A percentile compares a stretch with the other conserved stretches of the same genome.
Evolutionary conservation across 306 rosid genomes (phyloP).

Genomic region (Arachis stenosperma): DNA sequence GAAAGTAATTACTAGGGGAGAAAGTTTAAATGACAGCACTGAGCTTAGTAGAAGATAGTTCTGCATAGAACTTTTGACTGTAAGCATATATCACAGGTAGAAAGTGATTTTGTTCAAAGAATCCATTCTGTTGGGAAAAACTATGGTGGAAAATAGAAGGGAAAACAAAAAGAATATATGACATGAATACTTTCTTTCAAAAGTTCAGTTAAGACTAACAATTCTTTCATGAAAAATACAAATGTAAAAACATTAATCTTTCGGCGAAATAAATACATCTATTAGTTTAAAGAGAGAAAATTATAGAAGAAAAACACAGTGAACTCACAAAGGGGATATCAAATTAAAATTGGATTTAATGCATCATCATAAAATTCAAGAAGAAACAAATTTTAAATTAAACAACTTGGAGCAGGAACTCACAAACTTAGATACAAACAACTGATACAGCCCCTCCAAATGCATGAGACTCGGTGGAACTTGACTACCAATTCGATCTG

Average conservation of each 20-base stretch:
- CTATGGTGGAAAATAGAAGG: constrained; percentile 26
- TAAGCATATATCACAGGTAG: neutral
- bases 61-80: constrained; percentile 27
- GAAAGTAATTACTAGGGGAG: constrained; percentile 33
- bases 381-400: constrained; percentile 9
- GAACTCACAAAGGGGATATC: constrained; percentile 2
- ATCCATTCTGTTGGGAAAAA: constrained; percentile 10
- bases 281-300: constrained; percentile 20
- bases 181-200: neutral
- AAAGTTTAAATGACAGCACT: constrained; percentile 10
- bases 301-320: constrained; percentile 1
- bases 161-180: neutral
- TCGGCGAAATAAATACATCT: constrained; percentile 6
- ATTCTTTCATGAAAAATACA: constrained; percentile 1
- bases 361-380: constrained; percentile 21
- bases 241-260: constrained; percentile 5
- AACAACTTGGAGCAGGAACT: constrained; percentile 42
- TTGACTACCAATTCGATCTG: constrained; percentile 68
- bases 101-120: constrained; percentile 1
- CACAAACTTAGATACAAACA: constrained; percentile 85
- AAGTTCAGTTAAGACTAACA: neutral
- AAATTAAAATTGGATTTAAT: constrained; percentile 10
- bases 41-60: constrained; percentile 30
- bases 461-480: constrained; percentile 64
- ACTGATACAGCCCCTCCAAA: constrained; percentile 80